Evolutionary conservation across 352 stramenopile species (phyloP).

Genomic region (Thraustotheca clavata): DNA sequence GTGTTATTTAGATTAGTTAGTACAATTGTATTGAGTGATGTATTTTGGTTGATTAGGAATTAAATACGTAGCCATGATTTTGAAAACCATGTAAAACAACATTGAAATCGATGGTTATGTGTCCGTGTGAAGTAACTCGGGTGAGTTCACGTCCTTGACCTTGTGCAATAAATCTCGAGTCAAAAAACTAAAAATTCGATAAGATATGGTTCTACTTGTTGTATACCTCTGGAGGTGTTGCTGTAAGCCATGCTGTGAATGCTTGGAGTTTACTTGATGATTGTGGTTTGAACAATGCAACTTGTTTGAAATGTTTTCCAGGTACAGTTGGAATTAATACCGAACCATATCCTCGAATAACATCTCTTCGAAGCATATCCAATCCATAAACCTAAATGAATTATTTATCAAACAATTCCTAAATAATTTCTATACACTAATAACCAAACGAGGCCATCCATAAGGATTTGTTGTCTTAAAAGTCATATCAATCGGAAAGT

Average conservation of each 20-base stretch:
- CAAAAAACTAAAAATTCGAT: slow-evolving; percentile 65
- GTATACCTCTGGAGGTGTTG: slow-evolving; percentile 59
- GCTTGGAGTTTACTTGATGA: slow-evolving; percentile 80
- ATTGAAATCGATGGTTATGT: slow-evolving; percentile 51
- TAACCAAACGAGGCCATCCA: slow-evolving; percentile 89
- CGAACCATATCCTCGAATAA: slow-evolving; percentile 88
- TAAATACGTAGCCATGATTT: slow-evolving; percentile 36
- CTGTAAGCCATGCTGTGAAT: slow-evolving; percentile 82
- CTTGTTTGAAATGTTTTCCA: slow-evolving; percentile 46
- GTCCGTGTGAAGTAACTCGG: slow-evolving; percentile 45
- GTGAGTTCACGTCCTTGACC: slow-evolving; percentile 59
- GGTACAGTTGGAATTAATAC: slow-evolving; percentile 66
- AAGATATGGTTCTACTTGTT: not conserved
- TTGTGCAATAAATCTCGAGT: slow-evolving; percentile 69
- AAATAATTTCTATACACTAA: slow-evolving; percentile 55
- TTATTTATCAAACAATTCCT: not conserved
- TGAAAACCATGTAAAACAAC: slow-evolving; percentile 51
- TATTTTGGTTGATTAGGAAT: not conserved
- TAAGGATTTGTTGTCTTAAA: slow-evolving; percentile 94
- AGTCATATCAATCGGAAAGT: slow-evolving; percentile 94
- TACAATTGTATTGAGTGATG: no score
- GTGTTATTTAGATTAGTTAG: no score
- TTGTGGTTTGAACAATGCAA: slow-evolving; percentile 85
- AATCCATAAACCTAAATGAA: slow-evolving; percentile 48
- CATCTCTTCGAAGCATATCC: slow-evolving; percentile 85